Percentiles rank a stretch among this genome's conserved stretches.
phyloP scores from a whole-genome alignment of 306 rosid genomes.

The Acacia confusa region DNA sequence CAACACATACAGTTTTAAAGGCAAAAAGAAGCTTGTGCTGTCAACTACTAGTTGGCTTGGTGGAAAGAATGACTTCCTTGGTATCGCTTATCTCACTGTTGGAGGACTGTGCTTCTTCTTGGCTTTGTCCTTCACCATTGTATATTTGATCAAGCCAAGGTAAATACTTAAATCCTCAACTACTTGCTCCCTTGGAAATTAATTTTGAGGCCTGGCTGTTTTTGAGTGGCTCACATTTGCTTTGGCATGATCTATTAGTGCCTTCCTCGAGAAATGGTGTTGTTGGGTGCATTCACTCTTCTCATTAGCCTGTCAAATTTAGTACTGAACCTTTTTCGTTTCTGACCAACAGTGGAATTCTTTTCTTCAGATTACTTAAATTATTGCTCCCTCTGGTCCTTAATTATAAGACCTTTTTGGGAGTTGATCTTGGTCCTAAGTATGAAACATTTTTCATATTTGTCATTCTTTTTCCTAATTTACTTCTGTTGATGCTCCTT shows the following conservation, averaged over 20 bases:
- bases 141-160: conserved; percentile 93
- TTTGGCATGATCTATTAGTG: neutral
- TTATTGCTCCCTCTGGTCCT: neutral
- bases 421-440: no score
- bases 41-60: conserved; percentile 85
- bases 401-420: no score
- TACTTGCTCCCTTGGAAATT: neutral
- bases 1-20: conserved; percentile 72
- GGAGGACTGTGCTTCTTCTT: conserved; percentile 88
- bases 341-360: neutral
- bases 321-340: neutral
- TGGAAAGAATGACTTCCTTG: conserved; percentile 80
- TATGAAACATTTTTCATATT: no score
- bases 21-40: conserved; percentile 76
- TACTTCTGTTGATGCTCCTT: no score
- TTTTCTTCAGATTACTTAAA: neutral
- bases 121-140: conserved; percentile 77
- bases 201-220: conserved; percentile 1
- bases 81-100: conserved; percentile 83
- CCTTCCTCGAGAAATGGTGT: conserved; percentile 15
- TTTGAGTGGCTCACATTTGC: neutral
- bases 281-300: conserved; percentile 18
- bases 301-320: conserved; percentile 7
- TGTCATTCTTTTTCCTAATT: no score
- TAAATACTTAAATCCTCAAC: conserved; percentile 30